Evolutionary conservation across 1,284 basidiomycete species (phyloP), one percentile per base, ranked within the genome.

Genomic region (Flammula alnicola): DNA sequence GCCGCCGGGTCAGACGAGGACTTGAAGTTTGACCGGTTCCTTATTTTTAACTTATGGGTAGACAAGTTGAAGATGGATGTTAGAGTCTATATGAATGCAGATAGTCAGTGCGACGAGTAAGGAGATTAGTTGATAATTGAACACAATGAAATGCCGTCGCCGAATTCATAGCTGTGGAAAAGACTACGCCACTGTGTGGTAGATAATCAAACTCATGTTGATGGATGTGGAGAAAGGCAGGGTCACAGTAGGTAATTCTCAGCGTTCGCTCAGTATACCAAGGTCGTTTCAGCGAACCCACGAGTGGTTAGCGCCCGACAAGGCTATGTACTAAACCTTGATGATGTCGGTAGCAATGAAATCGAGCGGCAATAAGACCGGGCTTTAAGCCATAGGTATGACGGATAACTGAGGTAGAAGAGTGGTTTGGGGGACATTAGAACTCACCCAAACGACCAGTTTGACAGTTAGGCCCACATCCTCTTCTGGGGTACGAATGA

Each of bases 401-500:
- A 16, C 30, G 16, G n/a, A n/a, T n/a, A 30, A 38, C 35, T 46
- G 31, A 48, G 39, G 49, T 49, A 49, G 25, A 52, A 38, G 35
- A 26, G 49, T 14, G 19, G 26, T 49, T 44, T 47, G 50, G 45
- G 42, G 49, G 26, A 44, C 3, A 36, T 22, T 20, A 33, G 14
- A 40, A 75, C 84, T 73, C 63, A 87, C 86, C 67, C 80, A 74
- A 45, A 73, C 67, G 19, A 75, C 72, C 32, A 87, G 70, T 60
- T 76, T 81, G 17, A 75, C 70, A 32, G 85, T 78, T n/a, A 79
- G 61, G 22, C 70, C 55, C 26, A 86, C 66, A 54, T 88, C 86
- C 46, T 86, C 81, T 50, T 82, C 80, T 8, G 72, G 70, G 1
- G 84, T 79, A 43, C 83, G 76, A 9, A 89, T 64, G 49, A 89